phyloP scores from a whole-genome alignment of 768 basidiomycete species.

The Sutorius australiensis region DNA sequence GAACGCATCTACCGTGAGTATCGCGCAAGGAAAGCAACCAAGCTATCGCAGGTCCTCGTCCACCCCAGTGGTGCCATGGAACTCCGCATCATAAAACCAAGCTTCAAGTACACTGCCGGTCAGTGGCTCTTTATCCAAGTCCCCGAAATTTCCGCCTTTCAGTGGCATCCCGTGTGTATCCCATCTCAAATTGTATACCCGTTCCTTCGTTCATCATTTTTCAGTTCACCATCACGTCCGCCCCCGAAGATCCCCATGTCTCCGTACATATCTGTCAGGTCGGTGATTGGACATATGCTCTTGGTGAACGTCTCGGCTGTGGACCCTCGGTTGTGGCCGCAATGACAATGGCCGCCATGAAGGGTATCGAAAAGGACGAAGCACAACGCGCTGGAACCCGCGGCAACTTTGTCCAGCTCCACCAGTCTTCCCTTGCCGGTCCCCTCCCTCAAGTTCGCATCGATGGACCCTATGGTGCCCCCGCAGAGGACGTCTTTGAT shows the following conservation, averaged over 20 bases:
- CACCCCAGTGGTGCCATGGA: slow-evolving; percentile 95
- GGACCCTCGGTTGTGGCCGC: slow-evolving; percentile 72
- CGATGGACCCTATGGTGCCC: slow-evolving; percentile 92
- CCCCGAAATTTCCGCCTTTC: slow-evolving; percentile 76
- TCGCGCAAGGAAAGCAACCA: slow-evolving; percentile 72
- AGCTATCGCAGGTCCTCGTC: slow-evolving; percentile 79
- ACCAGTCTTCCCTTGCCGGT: slow-evolving; percentile 43
- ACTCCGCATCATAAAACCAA: slow-evolving; percentile 85
- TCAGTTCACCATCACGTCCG: slow-evolving; percentile 92
- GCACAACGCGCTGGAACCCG: slow-evolving; percentile 44
- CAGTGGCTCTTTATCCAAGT: slow-evolving; percentile 92
- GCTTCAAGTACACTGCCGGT: slow-evolving; percentile 86
- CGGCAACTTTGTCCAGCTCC: slow-evolving; percentile 81
- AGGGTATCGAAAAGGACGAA: slow-evolving; percentile 64
- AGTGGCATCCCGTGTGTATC: slow-evolving; percentile 93
- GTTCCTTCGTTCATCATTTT: neutral
- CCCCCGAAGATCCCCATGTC: slow-evolving; percentile 90
- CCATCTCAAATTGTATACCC: neutral
- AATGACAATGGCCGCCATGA: slow-evolving; percentile 77
- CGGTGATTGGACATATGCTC: slow-evolving; percentile 79
- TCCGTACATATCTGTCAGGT: slow-evolving; percentile 93
- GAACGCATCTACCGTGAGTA: slow-evolving; percentile 85
- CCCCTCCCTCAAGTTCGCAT: slow-evolving; percentile 69
- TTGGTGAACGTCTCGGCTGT: slow-evolving; percentile 84
- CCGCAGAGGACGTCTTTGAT: slow-evolving; percentile 86